Percentiles rank a stretch among this genome's conserved stretches.
These are phyloP conservation scores for Puccinia hordei DNA, from an alignment of 1,284 basidiomycete species.

Conservation along the genomic window DNA sequence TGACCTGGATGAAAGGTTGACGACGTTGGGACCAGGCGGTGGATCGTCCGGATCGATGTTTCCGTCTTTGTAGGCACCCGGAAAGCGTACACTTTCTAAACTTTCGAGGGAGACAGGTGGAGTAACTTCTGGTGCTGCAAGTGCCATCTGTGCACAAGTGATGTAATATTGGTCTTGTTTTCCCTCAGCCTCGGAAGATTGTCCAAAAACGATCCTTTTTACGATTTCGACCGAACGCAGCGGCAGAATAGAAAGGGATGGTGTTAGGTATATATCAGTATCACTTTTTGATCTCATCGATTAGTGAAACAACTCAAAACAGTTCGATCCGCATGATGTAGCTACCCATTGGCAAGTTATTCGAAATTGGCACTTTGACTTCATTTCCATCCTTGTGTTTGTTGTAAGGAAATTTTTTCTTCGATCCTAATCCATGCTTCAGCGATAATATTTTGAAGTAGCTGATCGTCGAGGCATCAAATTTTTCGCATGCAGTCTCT, in stretches of 20 bases:
- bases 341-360: slow-evolving; percentile 30
- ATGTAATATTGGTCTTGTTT: slow-evolving; percentile 50
- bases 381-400: slow-evolving; percentile 37
- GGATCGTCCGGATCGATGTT: slow-evolving; percentile 12
- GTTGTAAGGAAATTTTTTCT: slow-evolving; percentile 27
- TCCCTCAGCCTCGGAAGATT: slow-evolving; percentile 36
- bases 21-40: neutral
- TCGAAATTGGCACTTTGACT: slow-evolving; percentile 36
- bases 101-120: too few relatives aligned
- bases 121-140: too few relatives aligned
- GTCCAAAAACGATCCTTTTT: slow-evolving; percentile 35
- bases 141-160: slow-evolving; percentile 15
- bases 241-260: neutral
- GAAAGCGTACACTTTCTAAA: neutral
- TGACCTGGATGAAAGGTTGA: neutral
- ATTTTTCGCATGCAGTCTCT: slow-evolving; percentile 32
- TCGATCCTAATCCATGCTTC: slow-evolving; percentile 20
- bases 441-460: slow-evolving; percentile 47
- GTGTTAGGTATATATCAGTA: neutral
- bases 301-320: slow-evolving; percentile 21
- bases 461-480: slow-evolving; percentile 37
- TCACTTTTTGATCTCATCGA: neutral
- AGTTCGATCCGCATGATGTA: slow-evolving; percentile 48
- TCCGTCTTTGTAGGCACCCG: slow-evolving; percentile 26
- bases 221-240: neutral